Evolutionary conservation across 208 protist genomes (phyloP), one percentile per base, ranked within the genome.

Genomic region (Acanthamoeba polyphaga): DNA sequence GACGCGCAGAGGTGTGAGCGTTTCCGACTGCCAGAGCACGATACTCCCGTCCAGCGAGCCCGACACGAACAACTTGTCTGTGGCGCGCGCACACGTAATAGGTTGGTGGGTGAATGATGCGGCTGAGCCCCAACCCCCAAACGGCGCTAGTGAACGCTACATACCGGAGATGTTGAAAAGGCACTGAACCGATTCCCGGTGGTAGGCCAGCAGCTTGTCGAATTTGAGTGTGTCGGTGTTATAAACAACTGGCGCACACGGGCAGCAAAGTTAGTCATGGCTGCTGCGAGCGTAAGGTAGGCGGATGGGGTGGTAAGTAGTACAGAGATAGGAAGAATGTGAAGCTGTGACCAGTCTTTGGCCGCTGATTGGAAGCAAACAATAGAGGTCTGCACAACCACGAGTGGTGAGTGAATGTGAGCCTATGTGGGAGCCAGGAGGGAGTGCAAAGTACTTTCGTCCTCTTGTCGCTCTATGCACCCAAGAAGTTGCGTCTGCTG

Each of bases 11-110:
- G 89, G 62, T 13, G 43, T 70, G 51, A 94, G 89, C 10, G 55
- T 94, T n/a, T 70, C 55, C 7, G 89, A 85, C 64, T 94, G 89
- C 89, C 89, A 94, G 51, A 94, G n/a, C 27, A 94, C 89, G 34
- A 94, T 94, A 29, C 51, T 51, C 4, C 89, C 89, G 29, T 94
- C 89, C 66, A 94, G 17, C 49, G 89, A 94, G 22, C 51, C 89
- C n/a, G 89, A 94, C 5, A 78, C 89, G 43, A 94, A 94, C 32
- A 85, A 24, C 38, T 13, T 74, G 24, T 91, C 85, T 91, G 64
- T 66, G n/a, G n/a, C 38, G 9, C 38, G 22, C 17, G 9, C 32
- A 10, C 19, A 29, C 17, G 84, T 12, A 15, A n/a, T 9, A n/a
- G 60, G 8, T 24, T 49, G 62, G 32, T 29, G 32, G 9, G 1